Evolutionary conservation across 2,329 filamentous ascomycete species (phyloP).

Genomic region (Monosporascus sp.): DNA sequence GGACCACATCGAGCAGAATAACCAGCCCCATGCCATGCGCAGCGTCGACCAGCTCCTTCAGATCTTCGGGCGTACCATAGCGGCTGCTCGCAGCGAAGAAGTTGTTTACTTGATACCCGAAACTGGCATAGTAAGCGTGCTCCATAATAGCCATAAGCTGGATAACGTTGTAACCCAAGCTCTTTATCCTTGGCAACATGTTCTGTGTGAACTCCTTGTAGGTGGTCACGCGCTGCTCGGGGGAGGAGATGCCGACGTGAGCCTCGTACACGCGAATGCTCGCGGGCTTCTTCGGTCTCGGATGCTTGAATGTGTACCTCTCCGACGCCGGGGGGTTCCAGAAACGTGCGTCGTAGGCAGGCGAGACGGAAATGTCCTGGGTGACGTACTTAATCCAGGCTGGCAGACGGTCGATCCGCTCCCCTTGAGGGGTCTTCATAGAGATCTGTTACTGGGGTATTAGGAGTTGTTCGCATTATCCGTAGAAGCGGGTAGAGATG

Average conservation of each 20-base stretch:
- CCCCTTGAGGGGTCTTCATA: conserved; percentile 71
- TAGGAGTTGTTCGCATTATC: conserved; percentile 3
- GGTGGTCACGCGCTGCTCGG: conserved; percentile 80
- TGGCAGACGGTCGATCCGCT: conserved; percentile 81
- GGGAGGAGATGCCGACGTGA: conserved; percentile 95
- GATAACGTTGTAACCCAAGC: conserved; percentile 92
- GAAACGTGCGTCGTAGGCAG: conserved; percentile 90
- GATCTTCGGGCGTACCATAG: conserved; percentile 86
- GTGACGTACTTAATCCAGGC: conserved; percentile 98
- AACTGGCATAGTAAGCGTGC: conserved; percentile 98
- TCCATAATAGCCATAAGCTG: conserved; percentile 99
- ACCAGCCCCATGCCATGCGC: conserved; percentile 87
- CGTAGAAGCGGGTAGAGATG: conserved; percentile 7
- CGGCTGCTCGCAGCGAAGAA: conserved; percentile 97
- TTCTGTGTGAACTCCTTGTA: conserved; percentile 97
- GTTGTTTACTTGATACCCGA: conserved; percentile 97
- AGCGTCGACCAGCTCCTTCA: conserved; percentile 95
- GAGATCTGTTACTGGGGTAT: conserved; percentile 57
- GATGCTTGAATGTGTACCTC: conserved; percentile 79
- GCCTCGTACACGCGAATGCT: conserved; percentile 96
- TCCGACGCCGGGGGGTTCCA: conserved; percentile 85
- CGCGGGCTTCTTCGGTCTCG: conserved; percentile 72
- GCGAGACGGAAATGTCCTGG: conserved; percentile 83
- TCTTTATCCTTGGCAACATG: conserved; percentile 85
- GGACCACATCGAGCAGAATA: conserved; percentile 90